Conservation (phyloP, 306 rosid genomes). For the Sophora flavescens region DNA sequence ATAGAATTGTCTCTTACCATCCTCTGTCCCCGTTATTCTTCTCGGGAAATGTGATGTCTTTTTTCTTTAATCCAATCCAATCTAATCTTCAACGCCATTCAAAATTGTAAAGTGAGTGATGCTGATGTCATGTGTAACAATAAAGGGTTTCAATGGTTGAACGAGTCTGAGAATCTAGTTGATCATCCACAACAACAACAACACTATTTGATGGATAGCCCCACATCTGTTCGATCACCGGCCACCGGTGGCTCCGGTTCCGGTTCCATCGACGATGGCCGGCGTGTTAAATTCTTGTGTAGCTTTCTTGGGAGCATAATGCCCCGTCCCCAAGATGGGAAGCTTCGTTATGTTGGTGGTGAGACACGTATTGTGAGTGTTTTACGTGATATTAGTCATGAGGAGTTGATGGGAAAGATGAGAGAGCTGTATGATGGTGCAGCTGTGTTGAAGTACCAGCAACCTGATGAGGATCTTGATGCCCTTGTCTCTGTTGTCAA, state of each 20-base stretch:
- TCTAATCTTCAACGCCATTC: constrained; percentile 38
- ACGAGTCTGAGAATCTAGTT: constrained; percentile 56
- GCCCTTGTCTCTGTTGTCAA: constrained; percentile 97
- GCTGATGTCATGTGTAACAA: constrained; percentile 62
- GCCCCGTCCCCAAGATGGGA: constrained; percentile 99
- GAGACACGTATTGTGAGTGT: constrained; percentile 97
- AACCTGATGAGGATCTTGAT: constrained; percentile 97
- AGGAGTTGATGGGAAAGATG: constrained; percentile 93
- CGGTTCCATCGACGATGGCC: constrained; percentile 63
- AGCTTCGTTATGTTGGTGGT: constrained; percentile 94
- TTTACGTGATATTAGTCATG: constrained; percentile 65
- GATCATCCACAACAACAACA: constrained; percentile 49
- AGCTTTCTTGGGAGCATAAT: constrained; percentile 89
- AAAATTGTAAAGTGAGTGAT: constrained; percentile 48
- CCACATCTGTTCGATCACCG: constrained; percentile 59
- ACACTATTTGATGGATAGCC: constrained; percentile 73
- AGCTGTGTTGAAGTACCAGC: constrained; percentile 89
- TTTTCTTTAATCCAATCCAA: no score
- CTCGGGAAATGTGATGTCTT: constrained; percentile 38
- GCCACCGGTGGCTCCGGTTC: constrained; percentile 46
- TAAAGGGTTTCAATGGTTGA: constrained; percentile 65
- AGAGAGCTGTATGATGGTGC: constrained; percentile 88
- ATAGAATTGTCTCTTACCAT: constrained; percentile 7
- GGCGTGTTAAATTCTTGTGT: constrained; percentile 88
- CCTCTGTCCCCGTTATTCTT: constrained; percentile 17